These are phyloP conservation scores for Ambrosiella beaveri DNA, from an alignment of 2,329 filamentous ascomycete species.

Conservation along the genomic window DNA sequence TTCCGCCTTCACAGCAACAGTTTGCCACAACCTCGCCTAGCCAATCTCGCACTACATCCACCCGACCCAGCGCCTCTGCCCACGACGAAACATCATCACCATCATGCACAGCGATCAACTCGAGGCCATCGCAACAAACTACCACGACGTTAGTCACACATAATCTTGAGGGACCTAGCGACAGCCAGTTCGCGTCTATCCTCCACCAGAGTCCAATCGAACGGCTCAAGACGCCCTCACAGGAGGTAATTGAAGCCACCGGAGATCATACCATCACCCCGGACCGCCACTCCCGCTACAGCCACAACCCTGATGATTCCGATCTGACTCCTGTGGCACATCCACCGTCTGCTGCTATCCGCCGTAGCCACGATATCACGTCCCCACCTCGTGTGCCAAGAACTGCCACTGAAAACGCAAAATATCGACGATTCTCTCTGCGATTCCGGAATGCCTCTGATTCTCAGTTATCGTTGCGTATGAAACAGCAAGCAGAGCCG, in stretches of 20 bases:
- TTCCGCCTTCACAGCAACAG: not conserved
- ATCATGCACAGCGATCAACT: too few species aligned
- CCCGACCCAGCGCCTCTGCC: not conserved
- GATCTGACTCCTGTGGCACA: conserved; percentile 13
- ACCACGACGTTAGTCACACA: not conserved
- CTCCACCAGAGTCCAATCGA: conserved; percentile 3
- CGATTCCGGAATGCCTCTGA: conserved; percentile 87
- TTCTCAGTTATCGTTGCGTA: conserved; percentile 63
- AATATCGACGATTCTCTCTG: conserved; percentile 49
- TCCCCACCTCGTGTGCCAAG: conserved; percentile 2
- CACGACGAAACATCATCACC: not conserved
- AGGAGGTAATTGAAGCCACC: not conserved
- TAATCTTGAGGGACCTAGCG: not conserved
- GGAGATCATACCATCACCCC: conserved; percentile 2
- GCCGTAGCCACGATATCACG: conserved; percentile 12
- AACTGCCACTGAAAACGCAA: conserved; percentile 20
- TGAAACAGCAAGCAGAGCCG: conserved; percentile 49
- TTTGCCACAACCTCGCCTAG: not conserved
- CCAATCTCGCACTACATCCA: not conserved
- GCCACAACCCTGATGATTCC: conserved; percentile 7
- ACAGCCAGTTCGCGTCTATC: not conserved
- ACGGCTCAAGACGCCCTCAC: not conserved
- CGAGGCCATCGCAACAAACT: not conserved
- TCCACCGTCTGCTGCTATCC: conserved; percentile 16
- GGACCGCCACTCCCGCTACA: not conserved